Evolutionary conservation across 78 protist genomes (phyloP), one percentile per base, ranked within the genome.

Genomic region (Ministeria vibrans): DNA sequence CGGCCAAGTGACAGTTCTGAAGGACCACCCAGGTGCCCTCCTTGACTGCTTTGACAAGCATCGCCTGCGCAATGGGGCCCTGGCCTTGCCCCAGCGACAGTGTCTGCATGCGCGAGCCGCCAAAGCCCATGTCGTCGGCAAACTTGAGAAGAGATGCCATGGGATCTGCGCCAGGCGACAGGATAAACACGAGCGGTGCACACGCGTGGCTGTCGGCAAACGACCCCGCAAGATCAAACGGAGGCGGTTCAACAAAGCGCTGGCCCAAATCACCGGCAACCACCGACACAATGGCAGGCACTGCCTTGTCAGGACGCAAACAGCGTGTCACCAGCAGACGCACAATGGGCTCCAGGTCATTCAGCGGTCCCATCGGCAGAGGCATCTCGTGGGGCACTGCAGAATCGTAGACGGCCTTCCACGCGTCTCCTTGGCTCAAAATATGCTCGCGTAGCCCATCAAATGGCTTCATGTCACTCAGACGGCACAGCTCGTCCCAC

Each of bases 21-120:
- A 95, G 85, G 80, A 92, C 75, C 44, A 86, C 95, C 96, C 96
- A 95, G 0, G 64, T 81, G 46, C 98, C 98, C 27, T 3, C 23
- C 39, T 59, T 15, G 61, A 74, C 18, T 15, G 62, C 41, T 64
- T 41, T 0, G 41, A 28, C 15, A 32, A 92, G 32, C 25, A 41
- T 45, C 32, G 70, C 39, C 32, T 87, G 72, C 34, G 98, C 96
- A 15, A 63, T 51, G 1, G 71, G 83, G 68, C 92, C 98, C 80
- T 95, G 98, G 4, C 95, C 95, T 74, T 89, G 93, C n/a, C 98
- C 98, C 95, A 95, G 86, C 46, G 96, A 91, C 42, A 59, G n/a
- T n/a, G n/a, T n/a, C n/a, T n/a, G n/a, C n/a, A 13, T 23, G 18
- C 68, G 68, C 39, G 51, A 18, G 13, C 0, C 49, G 53, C 42